phyloP scores from a whole-genome alignment of 2,329 filamentous ascomycete species.

The Calonectria henricotiae region DNA sequence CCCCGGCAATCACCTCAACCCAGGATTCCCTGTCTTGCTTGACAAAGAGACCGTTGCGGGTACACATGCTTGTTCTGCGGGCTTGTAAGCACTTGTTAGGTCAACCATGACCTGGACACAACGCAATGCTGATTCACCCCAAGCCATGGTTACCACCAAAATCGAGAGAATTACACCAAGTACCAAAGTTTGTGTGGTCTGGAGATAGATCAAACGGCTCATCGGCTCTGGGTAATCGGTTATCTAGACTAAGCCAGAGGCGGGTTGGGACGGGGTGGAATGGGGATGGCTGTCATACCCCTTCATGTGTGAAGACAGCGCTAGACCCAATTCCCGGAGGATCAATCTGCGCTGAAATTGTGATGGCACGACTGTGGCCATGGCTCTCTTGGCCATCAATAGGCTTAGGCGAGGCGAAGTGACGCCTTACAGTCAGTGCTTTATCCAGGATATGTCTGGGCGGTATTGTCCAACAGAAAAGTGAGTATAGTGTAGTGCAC shows the following conservation, averaged over 20 bases:
- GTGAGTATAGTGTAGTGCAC: conserved; percentile 8
- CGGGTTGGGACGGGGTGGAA: conserved; percentile 9
- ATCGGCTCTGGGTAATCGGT: conserved; percentile 18
- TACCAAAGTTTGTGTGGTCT: neutral
- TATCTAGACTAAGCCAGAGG: conserved; percentile 22
- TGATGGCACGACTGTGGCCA: conserved; percentile 21
- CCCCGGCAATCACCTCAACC: conserved; percentile 33
- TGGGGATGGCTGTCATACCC: conserved; percentile 7
- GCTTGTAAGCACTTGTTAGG: conserved; percentile 28
- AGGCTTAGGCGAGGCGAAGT: conserved; percentile 6
- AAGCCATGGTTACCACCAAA: conserved; percentile 6
- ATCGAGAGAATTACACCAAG: conserved; percentile 19
- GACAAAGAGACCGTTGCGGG: conserved; percentile 32
- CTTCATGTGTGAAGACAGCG: conserved; percentile 9
- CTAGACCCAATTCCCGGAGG: conserved; percentile 19
- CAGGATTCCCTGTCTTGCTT: conserved; percentile 35
- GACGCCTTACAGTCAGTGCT: conserved; percentile 12
- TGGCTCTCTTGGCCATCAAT: conserved; percentile 7
- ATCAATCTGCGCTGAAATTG: conserved; percentile 16
- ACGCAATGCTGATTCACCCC: conserved; percentile 19
- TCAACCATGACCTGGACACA: conserved; percentile 21
- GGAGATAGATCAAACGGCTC: conserved; percentile 15
- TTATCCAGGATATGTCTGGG: conserved; percentile 9
- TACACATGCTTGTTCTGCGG: conserved; percentile 36
- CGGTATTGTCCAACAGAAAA: conserved; percentile 14